Base-by-base conservation (phyloP, 2,329 filamentous ascomycete species). In the Aaosphaeria arxii region DNA sequence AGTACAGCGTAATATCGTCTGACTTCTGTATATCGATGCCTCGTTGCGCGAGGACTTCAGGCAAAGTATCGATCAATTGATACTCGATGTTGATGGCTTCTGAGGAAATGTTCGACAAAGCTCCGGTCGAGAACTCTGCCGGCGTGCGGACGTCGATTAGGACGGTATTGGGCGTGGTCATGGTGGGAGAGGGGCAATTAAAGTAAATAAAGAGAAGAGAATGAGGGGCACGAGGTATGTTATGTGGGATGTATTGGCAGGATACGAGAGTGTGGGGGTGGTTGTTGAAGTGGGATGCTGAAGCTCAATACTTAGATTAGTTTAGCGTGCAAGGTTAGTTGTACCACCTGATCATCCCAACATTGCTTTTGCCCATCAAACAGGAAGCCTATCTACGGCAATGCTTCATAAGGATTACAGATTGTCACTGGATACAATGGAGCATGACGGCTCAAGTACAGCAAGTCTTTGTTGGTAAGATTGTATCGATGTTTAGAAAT, bases 71-170 rank as follows among this genome's bases (percentile, higher is more conserved):
- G 45, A 71, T 70, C 38, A 45, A n/a, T 39, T 64, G 60, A 60
- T 69, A 70, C 43, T 69, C 66, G 45, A 71, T 68, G 54, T 71
- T 71, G 35, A 70, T 47, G 6, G 69, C 68, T 2, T 52, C 46
- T 3, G 54, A 48, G 24, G 64, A 48, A 44, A 58, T 56, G 47
- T 52, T 54, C 13, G 56, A 51, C 17, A 70, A 62, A 7, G 50
- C 46, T 42, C 68, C 66, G 6, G 66, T 63, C 11, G 62, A 52
- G 56, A 65, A 70, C 52, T 71, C 69, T 38, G 44, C 44, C n/a
- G 67, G 62, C 6, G 63, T 62, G 47, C 69, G 68, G 17, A 71
- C 69, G 45, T 71, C 69, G 42, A 71, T 55, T 6, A 71, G 59
- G 43, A 40, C 7, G 9, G 30, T 11, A 11, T 29, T 29, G 6